Percentiles rank a stretch among this genome's conserved stretches.
Conservation (phyloP, 495 filamentous ascomycete species). For the Amorphotheca resinae region DNA sequence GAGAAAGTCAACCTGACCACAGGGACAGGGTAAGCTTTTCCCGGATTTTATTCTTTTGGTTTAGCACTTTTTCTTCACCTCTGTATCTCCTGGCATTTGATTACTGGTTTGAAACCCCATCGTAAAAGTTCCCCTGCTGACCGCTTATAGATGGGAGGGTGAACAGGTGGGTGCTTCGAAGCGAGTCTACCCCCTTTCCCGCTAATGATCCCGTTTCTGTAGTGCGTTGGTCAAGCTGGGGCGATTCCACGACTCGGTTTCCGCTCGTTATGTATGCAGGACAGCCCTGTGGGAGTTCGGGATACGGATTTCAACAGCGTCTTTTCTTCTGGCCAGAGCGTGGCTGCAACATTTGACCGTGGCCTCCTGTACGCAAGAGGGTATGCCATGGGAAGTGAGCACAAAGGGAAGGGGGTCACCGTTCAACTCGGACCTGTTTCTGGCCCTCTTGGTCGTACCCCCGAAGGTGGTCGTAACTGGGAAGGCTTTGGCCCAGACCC, state of each 20-base stretch:
- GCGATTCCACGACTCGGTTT: slow-evolving; percentile 64
- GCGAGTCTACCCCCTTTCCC: too few species aligned
- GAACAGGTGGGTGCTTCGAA: too few species aligned
- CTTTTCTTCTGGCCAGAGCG: slow-evolving; percentile 71
- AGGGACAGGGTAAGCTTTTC: slow-evolving; percentile 32
- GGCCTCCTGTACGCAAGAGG: slow-evolving; percentile 63
- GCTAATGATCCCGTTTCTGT: neutral
- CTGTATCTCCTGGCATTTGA: too few species aligned
- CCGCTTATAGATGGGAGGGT: slow-evolving; percentile 38
- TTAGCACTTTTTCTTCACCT: slow-evolving; percentile 27
- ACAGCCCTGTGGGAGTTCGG: slow-evolving; percentile 71
- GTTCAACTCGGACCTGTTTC: slow-evolving; percentile 51
- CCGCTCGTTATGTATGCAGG: slow-evolving; percentile 73
- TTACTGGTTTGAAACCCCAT: too few species aligned
- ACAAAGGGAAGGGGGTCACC: slow-evolving; percentile 72
- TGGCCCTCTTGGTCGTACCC: slow-evolving; percentile 45
- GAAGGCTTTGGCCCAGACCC: slow-evolving; percentile 68
- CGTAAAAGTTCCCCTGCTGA: too few species aligned
- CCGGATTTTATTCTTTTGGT: neutral
- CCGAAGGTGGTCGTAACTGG: slow-evolving; percentile 81
- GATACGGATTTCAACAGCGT: slow-evolving; percentile 57
- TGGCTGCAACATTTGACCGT: slow-evolving; percentile 54
- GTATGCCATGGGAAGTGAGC: slow-evolving; percentile 68
- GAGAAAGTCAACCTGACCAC: slow-evolving; percentile 93
- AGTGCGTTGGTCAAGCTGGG: slow-evolving; percentile 25